phyloP scores from a whole-genome alignment of 306 rosid species.

The Cicer yamashitae region DNA sequence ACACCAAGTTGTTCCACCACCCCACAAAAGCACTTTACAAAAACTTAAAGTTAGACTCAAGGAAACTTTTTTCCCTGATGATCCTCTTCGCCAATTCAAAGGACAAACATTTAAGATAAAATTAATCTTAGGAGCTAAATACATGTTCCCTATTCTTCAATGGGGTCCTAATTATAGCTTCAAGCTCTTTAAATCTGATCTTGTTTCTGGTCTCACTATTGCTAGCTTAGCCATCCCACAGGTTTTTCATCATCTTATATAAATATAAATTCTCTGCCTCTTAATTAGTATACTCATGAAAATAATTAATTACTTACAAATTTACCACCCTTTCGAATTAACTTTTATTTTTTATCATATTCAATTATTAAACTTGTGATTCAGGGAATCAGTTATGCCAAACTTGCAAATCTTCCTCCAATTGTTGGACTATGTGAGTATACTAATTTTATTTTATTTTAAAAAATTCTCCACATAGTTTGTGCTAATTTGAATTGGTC shows the following conservation, averaged over 20 bases:
- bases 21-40: slow-evolving; percentile 55
- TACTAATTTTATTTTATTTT: background rate
- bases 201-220: slow-evolving; percentile 93
- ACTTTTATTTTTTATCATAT: background rate
- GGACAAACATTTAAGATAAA: slow-evolving; percentile 63
- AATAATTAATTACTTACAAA: background rate
- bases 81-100: slow-evolving; percentile 88
- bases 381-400: slow-evolving; percentile 96
- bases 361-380: slow-evolving; percentile 15
- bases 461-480: background rate
- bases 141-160: slow-evolving; percentile 83
- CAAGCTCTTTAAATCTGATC: slow-evolving; percentile 81
- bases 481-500: slow-evolving; percentile 14
- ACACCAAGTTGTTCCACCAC: slow-evolving; percentile 85
- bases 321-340: slow-evolving; percentile 17
- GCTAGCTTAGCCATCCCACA: slow-evolving; percentile 98
- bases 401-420: slow-evolving; percentile 91
- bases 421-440: slow-evolving; percentile 95
- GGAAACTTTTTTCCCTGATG: slow-evolving; percentile 94
- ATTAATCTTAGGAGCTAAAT: slow-evolving; percentile 73
- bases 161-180: slow-evolving; percentile 84
- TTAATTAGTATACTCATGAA: background rate
- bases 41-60: slow-evolving; percentile 69
- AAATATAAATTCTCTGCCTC: too few relatives aligned
- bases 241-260: slow-evolving; percentile 45